These are phyloP conservation scores for Chytridiales sp. DNA, from an alignment of 371 early-diverging fungal species.

Conservation along the genomic window DNA sequence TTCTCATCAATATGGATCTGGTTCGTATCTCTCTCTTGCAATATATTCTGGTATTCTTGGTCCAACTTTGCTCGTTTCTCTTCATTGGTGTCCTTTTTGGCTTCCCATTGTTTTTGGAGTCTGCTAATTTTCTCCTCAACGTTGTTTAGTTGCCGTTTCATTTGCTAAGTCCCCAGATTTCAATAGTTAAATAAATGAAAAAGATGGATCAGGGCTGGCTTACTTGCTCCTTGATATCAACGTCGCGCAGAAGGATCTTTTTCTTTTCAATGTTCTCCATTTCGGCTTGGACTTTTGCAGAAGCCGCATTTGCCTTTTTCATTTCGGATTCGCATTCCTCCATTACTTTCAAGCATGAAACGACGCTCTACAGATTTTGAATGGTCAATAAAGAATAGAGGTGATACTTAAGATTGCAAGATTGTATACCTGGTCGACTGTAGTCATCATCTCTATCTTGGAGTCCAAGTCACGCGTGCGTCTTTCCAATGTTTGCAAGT, in stretches of 20 bases:
- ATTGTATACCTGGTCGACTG: slow-evolving; percentile 42
- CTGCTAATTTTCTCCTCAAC: slow-evolving; percentile 44
- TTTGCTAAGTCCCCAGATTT: slow-evolving; percentile 30
- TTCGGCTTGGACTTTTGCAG: slow-evolving; percentile 25
- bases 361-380: slow-evolving; percentile 43
- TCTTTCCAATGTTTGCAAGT: slow-evolving; percentile 42
- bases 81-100: slow-evolving; percentile 30
- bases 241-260: slow-evolving; percentile 35
- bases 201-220: not conserved
- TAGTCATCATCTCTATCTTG: slow-evolving; percentile 50
- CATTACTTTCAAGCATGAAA: slow-evolving; percentile 44
- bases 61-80: slow-evolving; percentile 27
- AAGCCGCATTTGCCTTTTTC: slow-evolving; percentile 32
- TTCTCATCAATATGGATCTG: slow-evolving; percentile 34
- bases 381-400: not conserved
- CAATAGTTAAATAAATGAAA: not conserved
- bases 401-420: not conserved
- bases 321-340: slow-evolving; percentile 45
- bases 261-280: slow-evolving; percentile 38
- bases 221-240: slow-evolving; percentile 42
- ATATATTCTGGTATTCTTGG: slow-evolving; percentile 30
- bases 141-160: slow-evolving; percentile 41
- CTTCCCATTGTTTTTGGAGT: slow-evolving; percentile 37
- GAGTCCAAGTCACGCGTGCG: slow-evolving; percentile 48
- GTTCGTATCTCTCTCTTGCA: slow-evolving; percentile 24